phyloP scores from a whole-genome alignment of 148 eudicot species.

The Camellia sinensis region DNA sequence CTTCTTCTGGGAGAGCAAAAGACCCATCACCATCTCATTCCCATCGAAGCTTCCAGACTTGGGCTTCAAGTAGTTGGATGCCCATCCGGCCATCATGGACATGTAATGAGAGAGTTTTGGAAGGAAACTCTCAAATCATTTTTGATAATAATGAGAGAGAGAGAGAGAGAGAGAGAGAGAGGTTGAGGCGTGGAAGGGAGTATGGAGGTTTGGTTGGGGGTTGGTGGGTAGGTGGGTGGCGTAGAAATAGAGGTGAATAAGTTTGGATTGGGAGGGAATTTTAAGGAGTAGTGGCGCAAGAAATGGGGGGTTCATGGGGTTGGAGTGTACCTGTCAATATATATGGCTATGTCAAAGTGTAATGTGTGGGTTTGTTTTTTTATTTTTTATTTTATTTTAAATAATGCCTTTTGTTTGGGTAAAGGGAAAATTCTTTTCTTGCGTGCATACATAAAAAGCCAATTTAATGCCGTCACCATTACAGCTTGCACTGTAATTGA shows the following conservation, averaged over 20 bases:
- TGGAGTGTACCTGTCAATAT: neutral
- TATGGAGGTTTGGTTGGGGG: neutral
- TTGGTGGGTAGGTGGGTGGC: neutral
- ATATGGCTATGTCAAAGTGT: too few species aligned
- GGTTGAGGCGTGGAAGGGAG: neutral
- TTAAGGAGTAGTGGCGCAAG: slow-evolving; percentile 6
- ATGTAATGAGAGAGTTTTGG: neutral
- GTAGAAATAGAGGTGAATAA: too few species aligned
- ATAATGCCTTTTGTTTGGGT: neutral
- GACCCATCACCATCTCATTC: neutral
- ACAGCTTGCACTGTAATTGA: neutral
- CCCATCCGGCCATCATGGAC: neutral
- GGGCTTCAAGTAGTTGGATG: neutral
- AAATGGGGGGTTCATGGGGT: neutral
- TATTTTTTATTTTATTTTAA: too few species aligned
- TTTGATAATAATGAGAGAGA: neutral
- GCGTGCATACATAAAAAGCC: neutral
- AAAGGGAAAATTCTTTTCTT: neutral
- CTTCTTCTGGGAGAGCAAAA: neutral
- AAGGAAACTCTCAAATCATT: neutral
- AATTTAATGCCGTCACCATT: neutral
- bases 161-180: too few species aligned
- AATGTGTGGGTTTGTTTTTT: too few species aligned
- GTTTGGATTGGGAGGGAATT: neutral
- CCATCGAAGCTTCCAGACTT: neutral